Evolutionary conservation across 1,284 basidiomycete genomes (phyloP), one percentile per base, ranked within the genome.

Genomic region (Caloboletus inedulis): DNA sequence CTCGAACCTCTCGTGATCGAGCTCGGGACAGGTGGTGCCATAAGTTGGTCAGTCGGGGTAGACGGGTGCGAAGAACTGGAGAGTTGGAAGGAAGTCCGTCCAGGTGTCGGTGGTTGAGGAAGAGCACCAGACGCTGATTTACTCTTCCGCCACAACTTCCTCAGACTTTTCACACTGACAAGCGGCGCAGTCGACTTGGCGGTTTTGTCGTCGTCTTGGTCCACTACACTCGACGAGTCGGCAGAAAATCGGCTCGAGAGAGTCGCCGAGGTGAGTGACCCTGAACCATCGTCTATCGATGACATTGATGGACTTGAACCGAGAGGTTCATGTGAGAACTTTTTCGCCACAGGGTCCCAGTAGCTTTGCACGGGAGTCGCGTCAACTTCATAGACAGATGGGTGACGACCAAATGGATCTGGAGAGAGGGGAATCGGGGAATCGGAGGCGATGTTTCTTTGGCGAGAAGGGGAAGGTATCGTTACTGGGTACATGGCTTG

Each of bases 71-170:
- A 49, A 33, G 59, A 50, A 46, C 47, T 41, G 49, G 58, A 37
- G 46, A 49, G 46, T 49, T 57, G 60, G 59, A 62, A 64, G 18
- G 59, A 60, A 40, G 59, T 46, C 30, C 69, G 59, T 21, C 66
- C 65, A 29, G 68, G 68, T 8, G 70, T 66, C 9, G 65, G 58
- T 35, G 63, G 55, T 53, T 65, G 58, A 54, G 59, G 53, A 44
- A 46, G 31, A 47, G 68, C 61, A 7, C 68, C 62, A 4, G 75
- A 69, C 42, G 74, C 73, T 53, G 83, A 82, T 62, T 79, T 79
- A 60, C 82, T 87, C 75, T 79, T 86, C 58, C 85, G 78, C 88
- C 87, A 90, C 25, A 90, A 64, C 55, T 80, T 86, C 66, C 80
- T 84, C 61, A 90, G 78, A 53, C 77, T 77, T 69, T 82, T 88